Percentiles rank a stretch among this genome's conserved stretches.
Conservation (phyloP, 2,329 filamentous ascomycete species). For the Dactylellina drechsleri region DNA sequence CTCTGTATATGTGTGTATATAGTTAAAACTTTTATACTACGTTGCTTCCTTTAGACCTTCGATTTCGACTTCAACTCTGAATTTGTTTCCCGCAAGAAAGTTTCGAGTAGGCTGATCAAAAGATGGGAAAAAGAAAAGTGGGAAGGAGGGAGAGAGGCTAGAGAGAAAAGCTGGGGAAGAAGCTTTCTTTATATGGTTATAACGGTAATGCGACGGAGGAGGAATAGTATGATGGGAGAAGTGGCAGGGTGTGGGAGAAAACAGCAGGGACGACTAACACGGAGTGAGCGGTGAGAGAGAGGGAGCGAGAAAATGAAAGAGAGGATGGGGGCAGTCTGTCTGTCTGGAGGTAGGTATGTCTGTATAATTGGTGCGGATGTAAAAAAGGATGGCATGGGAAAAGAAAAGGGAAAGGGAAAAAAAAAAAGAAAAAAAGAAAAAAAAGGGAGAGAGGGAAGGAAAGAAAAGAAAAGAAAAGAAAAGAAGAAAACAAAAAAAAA, state of each 20-base stretch:
- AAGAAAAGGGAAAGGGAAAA: conserved; percentile 2
- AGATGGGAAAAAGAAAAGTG: conserved; percentile 7
- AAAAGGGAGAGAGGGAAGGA: not conserved
- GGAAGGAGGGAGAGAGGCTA: conserved; percentile 24
- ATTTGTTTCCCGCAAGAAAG: conserved; percentile 29
- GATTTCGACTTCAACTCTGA: not conserved
- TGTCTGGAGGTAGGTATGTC: no score
- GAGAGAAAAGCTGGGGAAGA: conserved; percentile 2
- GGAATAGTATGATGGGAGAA: no score
- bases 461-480: not conserved
- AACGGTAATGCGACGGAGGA: not conserved
- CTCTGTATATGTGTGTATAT: no score
- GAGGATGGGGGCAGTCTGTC: conserved; percentile 9
- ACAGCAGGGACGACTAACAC: no score
- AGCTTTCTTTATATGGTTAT: not conserved
- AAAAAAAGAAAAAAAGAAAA: not conserved
- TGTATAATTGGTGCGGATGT: no score
- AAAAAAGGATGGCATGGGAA: no score
- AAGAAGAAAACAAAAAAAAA: not conserved
- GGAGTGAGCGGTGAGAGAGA: not conserved
- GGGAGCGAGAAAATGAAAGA: not conserved
- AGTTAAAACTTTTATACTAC: not conserved
- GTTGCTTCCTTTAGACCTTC: not conserved
- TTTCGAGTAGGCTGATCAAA: conserved; percentile 5
- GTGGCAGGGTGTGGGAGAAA: no score